A percentile compares a stretch with the other conserved stretches of the same genome.
phyloP scores from a whole-genome alignment of 768 basidiomycete species.

The Xerocomus spinulosus region DNA sequence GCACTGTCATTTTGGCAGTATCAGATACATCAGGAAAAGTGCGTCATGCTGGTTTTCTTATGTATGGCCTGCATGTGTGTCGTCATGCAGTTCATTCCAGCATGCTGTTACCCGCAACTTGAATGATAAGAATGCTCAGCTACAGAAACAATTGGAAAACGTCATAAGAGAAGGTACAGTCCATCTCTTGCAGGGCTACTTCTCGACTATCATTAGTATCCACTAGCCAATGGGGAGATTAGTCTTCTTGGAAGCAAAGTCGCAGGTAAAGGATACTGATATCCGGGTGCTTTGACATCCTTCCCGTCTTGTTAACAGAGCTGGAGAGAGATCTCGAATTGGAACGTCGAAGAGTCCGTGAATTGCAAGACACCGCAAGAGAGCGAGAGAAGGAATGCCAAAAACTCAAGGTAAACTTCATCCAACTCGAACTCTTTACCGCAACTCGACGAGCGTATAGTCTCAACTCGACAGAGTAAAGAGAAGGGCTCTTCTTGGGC shows the following conservation, averaged over 20 bases:
- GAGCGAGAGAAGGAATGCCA: conserved; percentile 86
- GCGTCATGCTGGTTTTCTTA: conserved; percentile 7
- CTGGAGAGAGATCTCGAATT: conserved; percentile 76
- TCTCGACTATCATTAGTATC: background rate
- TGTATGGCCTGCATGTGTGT: background rate
- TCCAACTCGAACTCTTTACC: background rate
- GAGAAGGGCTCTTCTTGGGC: conserved; percentile 69
- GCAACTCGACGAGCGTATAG: conserved; percentile 33
- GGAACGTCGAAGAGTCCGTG: conserved; percentile 69
- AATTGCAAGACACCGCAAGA: conserved; percentile 66
- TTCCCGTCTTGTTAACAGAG: conserved; percentile 39
- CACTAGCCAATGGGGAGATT: conserved; percentile 74
- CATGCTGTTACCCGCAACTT: conserved; percentile 77
- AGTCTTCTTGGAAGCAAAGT: conserved; percentile 65
- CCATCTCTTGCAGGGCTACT: background rate
- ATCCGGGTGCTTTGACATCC: background rate
- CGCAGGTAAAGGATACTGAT: conserved; percentile 39
- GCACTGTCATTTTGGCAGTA: conserved; percentile 92
- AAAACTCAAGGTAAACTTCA: conserved; percentile 62
- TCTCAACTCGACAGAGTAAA: conserved; percentile 78
- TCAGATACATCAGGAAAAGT: conserved; percentile 85
- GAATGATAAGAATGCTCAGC: conserved; percentile 76
- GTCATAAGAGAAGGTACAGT: conserved; percentile 74
- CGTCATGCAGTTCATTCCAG: conserved; percentile 53
- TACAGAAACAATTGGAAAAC: conserved; percentile 83